Base-by-base conservation (phyloP, 78 protist species). In the Dictyostelium firmibasis region DNA sequence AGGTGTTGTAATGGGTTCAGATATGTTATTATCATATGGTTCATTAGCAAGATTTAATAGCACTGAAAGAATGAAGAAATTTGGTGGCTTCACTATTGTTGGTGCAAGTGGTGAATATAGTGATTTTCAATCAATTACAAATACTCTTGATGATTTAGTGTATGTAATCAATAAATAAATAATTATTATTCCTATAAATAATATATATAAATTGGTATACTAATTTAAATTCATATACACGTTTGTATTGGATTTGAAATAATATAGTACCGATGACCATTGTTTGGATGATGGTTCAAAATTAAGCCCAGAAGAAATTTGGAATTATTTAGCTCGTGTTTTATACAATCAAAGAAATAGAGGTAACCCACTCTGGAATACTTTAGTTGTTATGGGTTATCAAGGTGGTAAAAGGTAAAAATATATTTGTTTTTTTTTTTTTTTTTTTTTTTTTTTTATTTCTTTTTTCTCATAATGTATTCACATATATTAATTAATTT, bases 1-100 rank as follows among this genome's bases (percentile, higher is more conserved):
- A 36, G 99, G 99, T 44, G 98, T 98, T 62, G 83, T 97, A 25
- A 91, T 98, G 41, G 99, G 98, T 2, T 86, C 98, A 0, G 99
- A 98, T 77, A 98, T 98, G 16, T 86, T 97, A 57, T 93, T 64
- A 41, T 98, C 99, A 29, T 98, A 98, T 89, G 99, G 99, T 9
- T 70, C 96, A 18, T 41, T 98, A n/a, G 99, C 99, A 1, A 91
- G 98, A 44, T 98, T 97, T 97, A 86, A 87, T 33, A 29, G 53
- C 29, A 47, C 97, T 8, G 33, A 72, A 13, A 96, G 99, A 50
- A 18, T 98, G 47, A 4, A 14, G 27, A 16, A 31, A 29, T 92
- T 98, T 50, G 97, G 96, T 57, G 64, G 36, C n/a, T 4, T 23
- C 23, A 92, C 98, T 9, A 14, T 96, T 60, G 41, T 98, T 27